Evolutionary conservation across 2,329 filamentous ascomycete genomes (phyloP).

Genomic region (Nemania abortiva): DNA sequence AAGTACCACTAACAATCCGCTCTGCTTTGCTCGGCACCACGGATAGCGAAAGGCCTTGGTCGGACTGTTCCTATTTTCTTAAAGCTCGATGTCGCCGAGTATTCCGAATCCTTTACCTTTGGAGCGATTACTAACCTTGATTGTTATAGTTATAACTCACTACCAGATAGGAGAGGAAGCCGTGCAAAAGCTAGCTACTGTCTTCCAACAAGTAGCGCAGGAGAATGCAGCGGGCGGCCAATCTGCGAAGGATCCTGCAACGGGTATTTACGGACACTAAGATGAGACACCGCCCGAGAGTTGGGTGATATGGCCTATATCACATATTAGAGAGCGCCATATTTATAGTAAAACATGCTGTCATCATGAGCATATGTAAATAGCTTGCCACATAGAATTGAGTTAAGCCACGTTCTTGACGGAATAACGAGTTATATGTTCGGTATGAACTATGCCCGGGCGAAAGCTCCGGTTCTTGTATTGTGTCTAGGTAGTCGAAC

Average conservation of each 20-base stretch:
- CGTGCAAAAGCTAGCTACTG: conserved; percentile 59
- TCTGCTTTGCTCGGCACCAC: background rate
- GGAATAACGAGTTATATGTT: background rate
- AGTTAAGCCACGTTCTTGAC: background rate
- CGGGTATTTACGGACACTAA: conserved; percentile 41
- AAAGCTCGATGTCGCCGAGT: background rate
- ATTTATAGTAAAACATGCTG: background rate
- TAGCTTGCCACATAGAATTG: conserved; percentile 9
- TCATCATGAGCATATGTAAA: conserved; percentile 6
- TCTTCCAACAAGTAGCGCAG: conserved; percentile 56
- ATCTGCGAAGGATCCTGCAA: conserved; percentile 11
- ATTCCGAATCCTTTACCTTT: background rate
- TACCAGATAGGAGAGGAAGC: conserved; percentile 70
- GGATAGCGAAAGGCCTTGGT: background rate
- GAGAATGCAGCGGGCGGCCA: conserved; percentile 53
- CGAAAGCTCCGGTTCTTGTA: conserved; percentile 12
- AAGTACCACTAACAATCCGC: conserved; percentile 14
- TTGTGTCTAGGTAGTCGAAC: conserved; percentile 20
- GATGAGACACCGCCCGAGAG: background rate
- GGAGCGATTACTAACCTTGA: background rate
- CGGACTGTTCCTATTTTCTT: background rate
- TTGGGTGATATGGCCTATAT: background rate
- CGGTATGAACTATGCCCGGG: background rate
- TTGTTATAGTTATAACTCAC: conserved; percentile 49
- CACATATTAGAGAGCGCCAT: background rate